Evolutionary conservation across 2,329 filamentous ascomycete genomes (phyloP).

Genomic region (Colletotrichum tamarilloi): DNA sequence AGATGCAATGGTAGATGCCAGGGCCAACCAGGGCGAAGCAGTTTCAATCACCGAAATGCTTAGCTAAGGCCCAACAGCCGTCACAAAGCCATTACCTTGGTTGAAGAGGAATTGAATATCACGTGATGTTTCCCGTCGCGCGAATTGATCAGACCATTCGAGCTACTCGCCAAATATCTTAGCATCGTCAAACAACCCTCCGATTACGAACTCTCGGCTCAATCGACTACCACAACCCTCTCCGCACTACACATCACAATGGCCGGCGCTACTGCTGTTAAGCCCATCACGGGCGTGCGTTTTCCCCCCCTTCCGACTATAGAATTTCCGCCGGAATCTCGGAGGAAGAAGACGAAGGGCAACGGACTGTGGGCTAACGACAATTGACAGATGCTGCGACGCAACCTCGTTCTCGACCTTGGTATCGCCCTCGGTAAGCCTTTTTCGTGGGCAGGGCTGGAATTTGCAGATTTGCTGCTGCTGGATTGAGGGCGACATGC

Average conservation of each 20-base stretch:
- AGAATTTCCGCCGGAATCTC: conserved; percentile 38
- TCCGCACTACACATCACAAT: conserved; percentile 50
- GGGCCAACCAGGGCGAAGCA: conserved; percentile 5
- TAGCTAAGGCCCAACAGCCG: conserved; percentile 10
- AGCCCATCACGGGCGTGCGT: conserved; percentile 71
- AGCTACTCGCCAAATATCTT: conserved; percentile 11
- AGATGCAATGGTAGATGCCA: not conserved
- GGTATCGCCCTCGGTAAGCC: conserved; percentile 66
- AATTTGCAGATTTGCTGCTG: not conserved
- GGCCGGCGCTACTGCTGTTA: conserved; percentile 54
- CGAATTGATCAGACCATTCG: conserved; percentile 34
- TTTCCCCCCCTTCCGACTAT: conserved; percentile 41
- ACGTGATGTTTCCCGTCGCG: conserved; percentile 28
- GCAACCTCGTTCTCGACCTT: conserved; percentile 68
- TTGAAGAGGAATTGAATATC: conserved; percentile 14
- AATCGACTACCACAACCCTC: conserved; percentile 23
- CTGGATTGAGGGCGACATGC: not conserved
- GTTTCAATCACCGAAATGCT: conserved; percentile 6
- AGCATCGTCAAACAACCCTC: conserved; percentile 19
- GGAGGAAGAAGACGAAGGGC: not conserved
- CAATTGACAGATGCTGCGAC: conserved; percentile 66
- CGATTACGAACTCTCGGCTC: conserved; percentile 20
- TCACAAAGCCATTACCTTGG: too few species aligned
- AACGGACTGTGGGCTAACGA: conserved; percentile 45
- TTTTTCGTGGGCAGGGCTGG: not conserved